Conservation (phyloP, 805 yeast genomes). For the Candida silvicultrix region DNA sequence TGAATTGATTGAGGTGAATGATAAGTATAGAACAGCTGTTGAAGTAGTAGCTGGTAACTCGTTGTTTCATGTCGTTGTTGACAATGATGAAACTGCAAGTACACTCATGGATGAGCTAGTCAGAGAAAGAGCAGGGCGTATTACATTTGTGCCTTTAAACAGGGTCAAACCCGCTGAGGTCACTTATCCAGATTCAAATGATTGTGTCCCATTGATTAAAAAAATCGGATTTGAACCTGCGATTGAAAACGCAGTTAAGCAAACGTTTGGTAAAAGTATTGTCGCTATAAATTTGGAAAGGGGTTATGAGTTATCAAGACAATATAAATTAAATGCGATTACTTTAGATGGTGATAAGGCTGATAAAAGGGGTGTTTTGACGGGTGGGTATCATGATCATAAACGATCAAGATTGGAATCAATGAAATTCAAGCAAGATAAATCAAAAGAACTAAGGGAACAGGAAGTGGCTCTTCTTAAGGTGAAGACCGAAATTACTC, state of each 20-base stretch:
- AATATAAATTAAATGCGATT: constrained; percentile 61
- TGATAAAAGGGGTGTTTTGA: constrained; percentile 74
- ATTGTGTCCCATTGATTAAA: constrained; percentile 69
- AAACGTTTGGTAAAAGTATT: constrained; percentile 75
- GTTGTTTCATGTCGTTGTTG: constrained; percentile 85
- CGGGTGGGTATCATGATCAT: constrained; percentile 82
- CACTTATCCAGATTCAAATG: constrained; percentile 54
- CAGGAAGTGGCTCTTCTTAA: constrained; percentile 33
- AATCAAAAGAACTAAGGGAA: constrained; percentile 40
- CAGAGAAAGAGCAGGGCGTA: constrained; percentile 70
- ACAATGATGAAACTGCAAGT: constrained; percentile 78
- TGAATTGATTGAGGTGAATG: constrained; percentile 74
- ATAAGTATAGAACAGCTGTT: constrained; percentile 76
- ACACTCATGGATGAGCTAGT: constrained; percentile 69
- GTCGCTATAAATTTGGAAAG: constrained; percentile 64
- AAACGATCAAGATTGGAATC: constrained; percentile 66
- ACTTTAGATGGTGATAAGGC: constrained; percentile 92
- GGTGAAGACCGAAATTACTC: constrained; percentile 31
- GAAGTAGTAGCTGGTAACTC: constrained; percentile 88
- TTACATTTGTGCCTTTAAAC: constrained; percentile 87
- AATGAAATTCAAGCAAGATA: constrained; percentile 47
- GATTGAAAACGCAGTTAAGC: constrained; percentile 62
- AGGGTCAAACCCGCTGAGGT: constrained; percentile 40
- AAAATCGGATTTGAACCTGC: constrained; percentile 58
- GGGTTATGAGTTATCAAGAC: constrained; percentile 62